Percentiles rank a stretch among this genome's conserved stretches.
Evolutionary conservation across 2,329 filamentous ascomycete genomes (phyloP).

Genomic region (Exophiala spinifera): DNA sequence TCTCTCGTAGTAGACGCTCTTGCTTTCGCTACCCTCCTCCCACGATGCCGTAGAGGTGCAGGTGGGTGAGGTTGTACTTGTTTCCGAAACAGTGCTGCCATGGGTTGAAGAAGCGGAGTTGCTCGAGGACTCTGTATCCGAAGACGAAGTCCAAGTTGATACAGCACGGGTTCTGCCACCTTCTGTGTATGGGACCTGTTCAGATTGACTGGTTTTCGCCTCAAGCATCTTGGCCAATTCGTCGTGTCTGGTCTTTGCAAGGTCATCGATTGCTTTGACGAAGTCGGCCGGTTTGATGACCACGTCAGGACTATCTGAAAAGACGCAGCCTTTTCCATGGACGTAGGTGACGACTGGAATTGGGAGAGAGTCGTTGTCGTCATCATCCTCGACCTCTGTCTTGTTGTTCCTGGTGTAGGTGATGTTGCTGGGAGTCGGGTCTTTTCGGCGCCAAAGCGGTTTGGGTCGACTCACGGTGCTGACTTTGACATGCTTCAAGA

Average conservation of each 20-base stretch:
- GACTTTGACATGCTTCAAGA: conserved; percentile 12
- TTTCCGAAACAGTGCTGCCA: background rate
- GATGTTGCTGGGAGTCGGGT: background rate
- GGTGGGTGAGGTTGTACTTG: background rate
- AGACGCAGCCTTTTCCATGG: conserved; percentile 14
- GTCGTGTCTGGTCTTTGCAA: conserved; percentile 4
- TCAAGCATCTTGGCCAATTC: conserved; percentile 7
- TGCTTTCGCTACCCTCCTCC: background rate
- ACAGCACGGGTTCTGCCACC: background rate
- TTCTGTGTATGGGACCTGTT: too few species aligned
- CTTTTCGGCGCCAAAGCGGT: too few species aligned
- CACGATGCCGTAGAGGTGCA: background rate
- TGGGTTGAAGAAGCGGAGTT: too few species aligned
- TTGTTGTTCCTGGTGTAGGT: background rate
- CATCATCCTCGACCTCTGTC: background rate
- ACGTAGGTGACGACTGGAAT: conserved; percentile 9
- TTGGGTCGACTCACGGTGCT: background rate
- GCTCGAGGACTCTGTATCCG: too few species aligned
- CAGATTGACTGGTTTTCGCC: background rate
- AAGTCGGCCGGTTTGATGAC: conserved; percentile 5
- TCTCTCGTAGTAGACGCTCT: background rate
- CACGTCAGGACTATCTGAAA: conserved; percentile 8
- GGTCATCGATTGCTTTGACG: conserved; percentile 11
- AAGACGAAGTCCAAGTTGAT: background rate
- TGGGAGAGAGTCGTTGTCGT: background rate